phyloP scores from a whole-genome alignment of 306 rosid species.

The Hippophae gyantsensis region DNA sequence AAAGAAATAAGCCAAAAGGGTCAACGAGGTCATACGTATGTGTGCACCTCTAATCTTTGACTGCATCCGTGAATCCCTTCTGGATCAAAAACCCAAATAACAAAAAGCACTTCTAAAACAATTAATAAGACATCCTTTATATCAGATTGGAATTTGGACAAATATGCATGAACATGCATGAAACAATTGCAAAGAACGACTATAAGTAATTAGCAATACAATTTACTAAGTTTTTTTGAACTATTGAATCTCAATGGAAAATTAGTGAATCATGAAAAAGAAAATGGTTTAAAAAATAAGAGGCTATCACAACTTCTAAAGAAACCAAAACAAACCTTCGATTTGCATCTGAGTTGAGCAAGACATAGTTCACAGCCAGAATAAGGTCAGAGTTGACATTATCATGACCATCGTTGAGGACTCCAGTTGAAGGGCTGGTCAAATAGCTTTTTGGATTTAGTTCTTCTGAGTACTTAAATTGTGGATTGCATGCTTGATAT shows the following conservation, averaged over 20 bases:
- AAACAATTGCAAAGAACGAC: too few species aligned
- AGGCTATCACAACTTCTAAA: background rate
- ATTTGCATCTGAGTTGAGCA: constrained; percentile 54
- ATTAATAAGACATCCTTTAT: too few species aligned
- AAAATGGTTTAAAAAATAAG: background rate
- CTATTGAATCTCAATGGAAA: too few species aligned
- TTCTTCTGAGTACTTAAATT: constrained; percentile 86
- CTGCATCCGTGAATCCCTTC: background rate
- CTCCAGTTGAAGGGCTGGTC: constrained; percentile 88
- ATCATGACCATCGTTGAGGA: constrained; percentile 87
- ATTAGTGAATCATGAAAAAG: background rate
- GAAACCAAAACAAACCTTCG: constrained; percentile 47
- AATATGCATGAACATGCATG: too few species aligned
- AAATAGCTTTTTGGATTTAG: constrained; percentile 85
- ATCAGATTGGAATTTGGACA: too few species aligned
- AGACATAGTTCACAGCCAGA: constrained; percentile 67
- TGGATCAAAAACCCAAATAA: background rate
- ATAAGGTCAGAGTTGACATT: constrained; percentile 91
- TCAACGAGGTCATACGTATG: background rate
- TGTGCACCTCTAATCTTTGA: background rate
- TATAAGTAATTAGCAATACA: too few species aligned
- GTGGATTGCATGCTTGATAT: constrained; percentile 80
- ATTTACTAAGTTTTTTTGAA: too few species aligned
- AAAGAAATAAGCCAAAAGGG: background rate
- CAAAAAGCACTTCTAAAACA: background rate